Conservation (phyloP, 148 eudicot species). For the Suaeda aralocaspica region DNA sequence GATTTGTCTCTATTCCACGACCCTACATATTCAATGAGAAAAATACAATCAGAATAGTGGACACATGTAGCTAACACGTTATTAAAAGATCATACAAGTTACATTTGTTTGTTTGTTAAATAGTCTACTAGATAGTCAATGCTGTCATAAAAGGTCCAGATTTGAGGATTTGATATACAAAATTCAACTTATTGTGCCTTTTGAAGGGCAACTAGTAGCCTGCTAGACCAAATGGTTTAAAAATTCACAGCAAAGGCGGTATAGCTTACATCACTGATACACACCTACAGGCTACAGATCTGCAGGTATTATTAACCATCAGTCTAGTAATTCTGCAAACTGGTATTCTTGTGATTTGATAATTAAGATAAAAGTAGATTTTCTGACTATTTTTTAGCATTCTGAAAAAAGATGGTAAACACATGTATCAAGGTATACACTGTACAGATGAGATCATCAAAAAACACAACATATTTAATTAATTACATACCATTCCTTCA, state of each 20-base stretch:
- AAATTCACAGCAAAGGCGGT: background rate
- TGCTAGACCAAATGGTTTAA: background rate
- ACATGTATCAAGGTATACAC: background rate
- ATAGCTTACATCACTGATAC: background rate
- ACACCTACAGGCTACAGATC: background rate
- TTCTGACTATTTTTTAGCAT: background rate
- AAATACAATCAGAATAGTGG: background rate
- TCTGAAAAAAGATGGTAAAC: background rate
- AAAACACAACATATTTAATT: background rate
- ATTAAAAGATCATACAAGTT: background rate
- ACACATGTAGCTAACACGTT: background rate
- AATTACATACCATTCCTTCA: constrained; percentile 92
- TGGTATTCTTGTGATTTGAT: constrained; percentile 1
- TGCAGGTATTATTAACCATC: background rate
- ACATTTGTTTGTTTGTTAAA: background rate
- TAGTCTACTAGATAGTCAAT: too few relatives aligned
- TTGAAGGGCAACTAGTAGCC: background rate
- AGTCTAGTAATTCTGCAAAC: background rate
- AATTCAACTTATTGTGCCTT: background rate
- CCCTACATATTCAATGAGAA: constrained; percentile 49
- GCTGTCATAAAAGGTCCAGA: too few relatives aligned
- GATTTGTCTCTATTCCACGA: constrained; percentile 97
- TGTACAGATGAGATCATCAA: background rate
- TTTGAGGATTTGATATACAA: too few relatives aligned
- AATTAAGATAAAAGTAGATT: background rate